Evolutionary conservation across 192 early-diverging fungal genomes (phyloP), one percentile per base, ranked within the genome.

Genomic region (Backusella tuberculispora): DNA sequence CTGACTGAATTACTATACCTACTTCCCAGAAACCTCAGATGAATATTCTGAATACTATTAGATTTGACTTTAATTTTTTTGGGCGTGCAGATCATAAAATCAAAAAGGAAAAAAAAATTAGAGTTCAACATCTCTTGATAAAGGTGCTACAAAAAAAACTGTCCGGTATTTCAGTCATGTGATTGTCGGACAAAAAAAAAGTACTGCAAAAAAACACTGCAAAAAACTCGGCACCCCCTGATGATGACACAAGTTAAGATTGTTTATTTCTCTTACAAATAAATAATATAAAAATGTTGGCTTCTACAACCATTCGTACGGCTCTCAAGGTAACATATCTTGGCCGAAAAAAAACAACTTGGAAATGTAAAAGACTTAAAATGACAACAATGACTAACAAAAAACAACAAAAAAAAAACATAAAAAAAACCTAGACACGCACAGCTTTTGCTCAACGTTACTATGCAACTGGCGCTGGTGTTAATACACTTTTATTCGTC

Each of bases 401-500:
- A 34, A 34, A 34, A 34, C 29, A 34, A 34, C 29, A 46, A 46
- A 7, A 12, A 46, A 24, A 7, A 21, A 21, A 9, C 21, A 56
- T 12, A 60, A 60, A 13, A 60, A 60, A 60, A 60, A 60, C 0
- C 53, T 65, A 73, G 72, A 63, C 72, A 65, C 72, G 72, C 24
- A 24, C 65, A 26, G 34, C 42, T 8, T 50, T 73, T 14, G 24
- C 65, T 44, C 72, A 72, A 13, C 74, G 79, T 40, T 73, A 69
- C 64, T 89, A 89, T 74, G 86, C 88, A 65, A 75, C 85, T 69
- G 75, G 71, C 19, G 85, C 82, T 69, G 82, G 82, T 66, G 86
- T 85, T 71, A 88, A 89, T 14, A 93, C 96, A 42, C 86, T 99
- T 19, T 88, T 99, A 63, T 82, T 95, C 69, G 92, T 96, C 56